Evolutionary conservation across 495 filamentous ascomycete species (phyloP), one percentile per base, ranked within the genome.

Genomic region (Penicillium mononematosum): DNA sequence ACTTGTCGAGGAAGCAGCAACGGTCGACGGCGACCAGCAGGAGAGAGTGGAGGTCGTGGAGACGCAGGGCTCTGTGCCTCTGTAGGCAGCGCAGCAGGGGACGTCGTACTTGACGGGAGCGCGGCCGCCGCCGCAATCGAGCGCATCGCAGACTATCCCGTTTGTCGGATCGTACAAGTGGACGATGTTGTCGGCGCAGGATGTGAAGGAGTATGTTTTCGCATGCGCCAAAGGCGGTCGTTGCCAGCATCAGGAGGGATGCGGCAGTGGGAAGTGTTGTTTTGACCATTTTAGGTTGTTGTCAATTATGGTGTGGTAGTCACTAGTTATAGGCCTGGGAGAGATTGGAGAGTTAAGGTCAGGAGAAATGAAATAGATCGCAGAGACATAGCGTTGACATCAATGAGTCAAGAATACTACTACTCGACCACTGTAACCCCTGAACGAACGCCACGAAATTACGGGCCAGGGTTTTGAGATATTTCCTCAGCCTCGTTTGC

Each of bases 41-140:
- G 75, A 61, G 8, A 80, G 67, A 3, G 79, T 75, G 34, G 65
- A 66, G 56, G 76, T 75, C 17, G 75, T 77, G 3, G 4, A 12
- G 27, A 48, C 25, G 20, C 50, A 41, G 32, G 50, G 41, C 41
- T 70, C 74, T n/a, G 80, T 83, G 45, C 82, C 83, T 1, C 54
- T 64, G 66, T 86, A 86, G n/a, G 46, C 61, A 5, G 73, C 63
- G 59, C 83, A 86, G 17, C 83, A 80, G 4, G 83, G 81, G 31
- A 83, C 80, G 17, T 75, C 76, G 10, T 75, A 78, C 66, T 79
- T 85, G 1, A 75, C 69, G 0, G 83, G 79, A n/a, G 82, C 82
- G 29, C 76, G 73, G 19, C 80, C 82, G 54, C 83, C 83, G 38
- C 83, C 83, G 61, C 83, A 85, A 74, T 85, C 81, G 52, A 83